Evolutionary conservation across 2,329 filamentous ascomycete genomes (phyloP).

Genomic region (Dissoconium aciculare): DNA sequence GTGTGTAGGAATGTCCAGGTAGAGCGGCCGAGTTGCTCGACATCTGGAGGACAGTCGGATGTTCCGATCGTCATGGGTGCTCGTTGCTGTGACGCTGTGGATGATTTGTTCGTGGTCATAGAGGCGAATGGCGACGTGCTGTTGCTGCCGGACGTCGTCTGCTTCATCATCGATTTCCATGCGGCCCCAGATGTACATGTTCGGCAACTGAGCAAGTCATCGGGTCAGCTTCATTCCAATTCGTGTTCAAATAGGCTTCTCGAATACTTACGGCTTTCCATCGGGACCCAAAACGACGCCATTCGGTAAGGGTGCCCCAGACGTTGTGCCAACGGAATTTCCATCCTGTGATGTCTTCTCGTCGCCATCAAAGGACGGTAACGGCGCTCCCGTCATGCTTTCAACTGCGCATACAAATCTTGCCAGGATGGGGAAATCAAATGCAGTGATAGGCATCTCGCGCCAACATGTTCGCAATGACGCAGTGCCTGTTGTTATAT

Average conservation of each 20-base stretch:
- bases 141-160: slow-evolving; percentile 5
- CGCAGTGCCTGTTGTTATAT: too few relatives aligned
- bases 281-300: slow-evolving; percentile 64
- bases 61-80: slow-evolving; percentile 24
- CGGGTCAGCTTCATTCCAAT: too few relatives aligned
- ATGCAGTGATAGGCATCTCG: slow-evolving; percentile 24
- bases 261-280: slow-evolving; percentile 61
- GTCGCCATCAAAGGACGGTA: slow-evolving; percentile 22
- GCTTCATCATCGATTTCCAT: slow-evolving; percentile 41
- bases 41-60: slow-evolving; percentile 74
- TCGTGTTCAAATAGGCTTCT: too few relatives aligned
- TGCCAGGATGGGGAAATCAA: slow-evolving; percentile 26
- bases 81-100: slow-evolving; percentile 22
- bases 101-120: slow-evolving; percentile 21
- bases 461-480: too few relatives aligned
- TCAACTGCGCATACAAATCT: slow-evolving; percentile 26
- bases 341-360: slow-evolving; percentile 14
- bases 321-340: slow-evolving; percentile 25
- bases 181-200: slow-evolving; percentile 49
- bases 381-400: slow-evolving; percentile 24
- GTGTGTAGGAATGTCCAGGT: slow-evolving; percentile 92
- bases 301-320: slow-evolving; percentile 42
- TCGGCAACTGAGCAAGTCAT: slow-evolving; percentile 60
- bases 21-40: slow-evolving; percentile 69
- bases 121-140: slow-evolving; percentile 18